A percentile compares a stretch with the other conserved stretches of the same genome.
Conservation (phyloP, 768 basidiomycete genomes). For the Mycena chlorophos region DNA sequence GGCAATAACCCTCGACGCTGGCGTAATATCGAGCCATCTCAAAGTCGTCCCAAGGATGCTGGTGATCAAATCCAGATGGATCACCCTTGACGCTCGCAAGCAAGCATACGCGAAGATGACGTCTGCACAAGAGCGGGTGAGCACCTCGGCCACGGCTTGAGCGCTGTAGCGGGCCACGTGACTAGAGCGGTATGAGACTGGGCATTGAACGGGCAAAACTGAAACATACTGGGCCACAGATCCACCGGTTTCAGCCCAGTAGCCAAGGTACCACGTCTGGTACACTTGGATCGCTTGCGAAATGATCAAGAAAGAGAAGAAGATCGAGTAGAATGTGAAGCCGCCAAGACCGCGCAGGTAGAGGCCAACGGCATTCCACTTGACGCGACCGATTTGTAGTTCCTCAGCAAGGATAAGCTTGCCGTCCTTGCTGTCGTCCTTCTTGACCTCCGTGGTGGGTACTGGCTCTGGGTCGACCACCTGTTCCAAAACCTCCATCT, state of each 20-base stretch:
- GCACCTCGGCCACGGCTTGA: slow-evolving; percentile 4
- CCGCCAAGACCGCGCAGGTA: slow-evolving; percentile 26
- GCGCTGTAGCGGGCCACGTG: slow-evolving; percentile 11
- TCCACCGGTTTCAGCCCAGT: slow-evolving; percentile 24
- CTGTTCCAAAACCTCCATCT: slow-evolving; percentile 33
- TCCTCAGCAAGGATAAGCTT: slow-evolving; percentile 52
- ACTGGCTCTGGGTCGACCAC: slow-evolving; percentile 12
- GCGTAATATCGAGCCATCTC: slow-evolving; percentile 31
- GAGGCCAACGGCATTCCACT: slow-evolving; percentile 33
- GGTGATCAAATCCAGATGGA: slow-evolving; percentile 11
- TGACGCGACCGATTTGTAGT: slow-evolving; percentile 44
- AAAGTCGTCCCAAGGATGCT: slow-evolving; percentile 46
- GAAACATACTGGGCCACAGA: slow-evolving; percentile 23
- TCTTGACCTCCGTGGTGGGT: not conserved
- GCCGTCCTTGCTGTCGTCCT: slow-evolving; percentile 28
- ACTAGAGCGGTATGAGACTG: slow-evolving; percentile 1
- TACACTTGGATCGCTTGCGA: slow-evolving; percentile 13
- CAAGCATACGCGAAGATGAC: slow-evolving; percentile 22
- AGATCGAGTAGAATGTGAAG: slow-evolving; percentile 21
- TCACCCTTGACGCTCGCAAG: slow-evolving; percentile 13
- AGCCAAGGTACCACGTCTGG: slow-evolving; percentile 29
- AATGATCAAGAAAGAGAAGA: slow-evolving; percentile 14
- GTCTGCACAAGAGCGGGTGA: slow-evolving; percentile 6
- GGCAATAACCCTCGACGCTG: slow-evolving; percentile 40
- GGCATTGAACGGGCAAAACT: slow-evolving; percentile 21